phyloP scores from a whole-genome alignment of 305 asterid genomes.

The Ilex paraguariensis region DNA sequence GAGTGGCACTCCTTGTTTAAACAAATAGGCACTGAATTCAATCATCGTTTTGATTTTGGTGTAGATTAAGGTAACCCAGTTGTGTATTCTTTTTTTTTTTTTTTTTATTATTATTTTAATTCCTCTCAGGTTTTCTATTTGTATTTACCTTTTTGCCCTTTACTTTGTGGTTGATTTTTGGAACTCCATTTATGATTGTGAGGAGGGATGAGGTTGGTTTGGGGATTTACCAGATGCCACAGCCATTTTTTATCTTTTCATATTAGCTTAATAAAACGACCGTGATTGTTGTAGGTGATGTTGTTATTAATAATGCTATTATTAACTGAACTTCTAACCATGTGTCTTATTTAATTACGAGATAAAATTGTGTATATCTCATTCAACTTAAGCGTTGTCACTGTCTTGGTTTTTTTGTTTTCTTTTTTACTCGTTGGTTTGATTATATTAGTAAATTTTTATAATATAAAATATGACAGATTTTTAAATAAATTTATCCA shows the following conservation, averaged over 20 bases:
- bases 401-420: no score
- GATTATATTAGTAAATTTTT: no score
- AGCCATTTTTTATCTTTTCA: slow-evolving; percentile 18
- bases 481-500: no score
- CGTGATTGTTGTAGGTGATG: no score
- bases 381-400: no score
- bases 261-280: background rate
- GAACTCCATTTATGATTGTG: slow-evolving; percentile 11
- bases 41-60: slow-evolving; percentile 8
- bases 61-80: slow-evolving; percentile 13
- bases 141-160: background rate
- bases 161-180: slow-evolving; percentile 7
- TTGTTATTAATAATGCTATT: background rate
- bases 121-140: background rate
- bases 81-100: slow-evolving; percentile 13
- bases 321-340: no score
- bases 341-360: no score
- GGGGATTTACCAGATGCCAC: slow-evolving; percentile 7
- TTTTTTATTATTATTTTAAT: no score
- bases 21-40: background rate
- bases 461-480: no score
- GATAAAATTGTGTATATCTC: no score
- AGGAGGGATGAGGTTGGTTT: slow-evolving; percentile 11
- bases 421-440: no score
- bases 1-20: slow-evolving; percentile 39